Percentiles rank a stretch among this genome's conserved stretches.
Conservation (phyloP, 2,329 filamentous ascomycete species). For the Emergomyces africanus region DNA sequence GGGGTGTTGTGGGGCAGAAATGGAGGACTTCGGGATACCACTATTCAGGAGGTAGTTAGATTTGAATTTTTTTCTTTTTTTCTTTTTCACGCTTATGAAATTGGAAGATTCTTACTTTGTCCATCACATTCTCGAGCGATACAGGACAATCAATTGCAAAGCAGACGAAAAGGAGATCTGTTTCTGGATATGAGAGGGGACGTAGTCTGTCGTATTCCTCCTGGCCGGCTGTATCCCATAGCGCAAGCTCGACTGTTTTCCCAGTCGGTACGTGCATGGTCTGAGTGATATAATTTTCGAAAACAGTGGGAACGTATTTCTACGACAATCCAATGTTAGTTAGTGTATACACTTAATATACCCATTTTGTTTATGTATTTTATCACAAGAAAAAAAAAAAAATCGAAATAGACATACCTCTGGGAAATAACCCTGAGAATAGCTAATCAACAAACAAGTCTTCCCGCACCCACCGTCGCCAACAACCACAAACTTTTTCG, state of each 20-base stretch:
- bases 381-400: too few relatives aligned
- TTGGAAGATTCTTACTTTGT: conserved; percentile 57
- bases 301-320: conserved; percentile 99
- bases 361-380: too few relatives aligned
- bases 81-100: too few relatives aligned
- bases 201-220: conserved; percentile 96
- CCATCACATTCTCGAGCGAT: conserved; percentile 94
- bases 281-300: conserved; percentile 99
- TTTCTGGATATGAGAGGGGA: conserved; percentile 94
- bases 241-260: conserved; percentile 89
- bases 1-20: conserved; percentile 94
- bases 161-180: conserved; percentile 94
- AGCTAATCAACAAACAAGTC: conserved; percentile 96
- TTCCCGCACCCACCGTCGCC: conserved; percentile 97
- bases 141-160: conserved; percentile 99
- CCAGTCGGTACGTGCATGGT: conserved; percentile 76
- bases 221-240: conserved; percentile 98
- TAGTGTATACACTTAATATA: too few relatives aligned
- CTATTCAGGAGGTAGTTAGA: conserved; percentile 34
- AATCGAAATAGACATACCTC: conserved; percentile 51
- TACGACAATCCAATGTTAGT: conserved; percentile 26
- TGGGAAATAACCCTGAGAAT: conserved; percentile 96
- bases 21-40: conserved; percentile 99
- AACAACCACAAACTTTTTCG: conserved; percentile 98
- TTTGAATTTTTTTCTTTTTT: neutral